Percentiles rank a stretch among this genome's conserved stretches.
Evolutionary conservation across 192 early-diverging fungal species (phyloP).

Genomic region (Gryganskiella cystojenkinii): DNA sequence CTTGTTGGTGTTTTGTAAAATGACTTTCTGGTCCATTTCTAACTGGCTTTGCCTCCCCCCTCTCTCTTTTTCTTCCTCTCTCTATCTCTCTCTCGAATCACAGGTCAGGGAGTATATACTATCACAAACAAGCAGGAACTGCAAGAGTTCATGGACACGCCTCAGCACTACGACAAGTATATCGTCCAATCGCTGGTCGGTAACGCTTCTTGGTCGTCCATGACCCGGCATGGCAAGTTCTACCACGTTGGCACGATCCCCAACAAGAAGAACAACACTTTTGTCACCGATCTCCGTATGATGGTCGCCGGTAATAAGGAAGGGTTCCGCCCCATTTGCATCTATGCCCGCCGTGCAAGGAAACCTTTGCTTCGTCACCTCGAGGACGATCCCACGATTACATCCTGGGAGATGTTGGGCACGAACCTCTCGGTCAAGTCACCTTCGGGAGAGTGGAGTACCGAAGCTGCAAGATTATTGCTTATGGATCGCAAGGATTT

Average conservation of each 20-base stretch:
- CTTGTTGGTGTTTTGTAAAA: not conserved
- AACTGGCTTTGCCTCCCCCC: not conserved
- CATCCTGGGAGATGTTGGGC: conserved; percentile 93
- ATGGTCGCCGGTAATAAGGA: conserved; percentile 81
- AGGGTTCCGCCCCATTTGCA: conserved; percentile 86
- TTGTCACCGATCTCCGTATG: conserved; percentile 85
- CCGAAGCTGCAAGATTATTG: conserved; percentile 82
- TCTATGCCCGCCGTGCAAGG: conserved; percentile 83
- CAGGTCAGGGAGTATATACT: conserved; percentile 90
- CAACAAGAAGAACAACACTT: conserved; percentile 90
- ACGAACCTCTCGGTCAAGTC: conserved; percentile 87
- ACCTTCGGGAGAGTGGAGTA: conserved; percentile 80
- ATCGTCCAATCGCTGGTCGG: conserved; percentile 92
- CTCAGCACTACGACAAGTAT: conserved; percentile 92
- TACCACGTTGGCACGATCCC: conserved; percentile 93
- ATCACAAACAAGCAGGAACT: conserved; percentile 84
- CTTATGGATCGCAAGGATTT: conserved; percentile 95
- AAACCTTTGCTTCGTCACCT: conserved; percentile 68
- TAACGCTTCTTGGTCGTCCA: conserved; percentile 84
- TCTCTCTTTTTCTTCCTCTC: not conserved
- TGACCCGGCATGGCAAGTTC: conserved; percentile 80
- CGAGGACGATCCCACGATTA: conserved; percentile 44
- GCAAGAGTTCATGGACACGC: conserved; percentile 74
- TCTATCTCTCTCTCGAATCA: not conserved
- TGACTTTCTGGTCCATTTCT: not conserved